Percentiles rank a stretch among this genome's conserved stretches.
These are phyloP conservation scores for Limonium bicolor DNA, from an alignment of 148 eudicot species.

Conservation along the genomic window DNA sequence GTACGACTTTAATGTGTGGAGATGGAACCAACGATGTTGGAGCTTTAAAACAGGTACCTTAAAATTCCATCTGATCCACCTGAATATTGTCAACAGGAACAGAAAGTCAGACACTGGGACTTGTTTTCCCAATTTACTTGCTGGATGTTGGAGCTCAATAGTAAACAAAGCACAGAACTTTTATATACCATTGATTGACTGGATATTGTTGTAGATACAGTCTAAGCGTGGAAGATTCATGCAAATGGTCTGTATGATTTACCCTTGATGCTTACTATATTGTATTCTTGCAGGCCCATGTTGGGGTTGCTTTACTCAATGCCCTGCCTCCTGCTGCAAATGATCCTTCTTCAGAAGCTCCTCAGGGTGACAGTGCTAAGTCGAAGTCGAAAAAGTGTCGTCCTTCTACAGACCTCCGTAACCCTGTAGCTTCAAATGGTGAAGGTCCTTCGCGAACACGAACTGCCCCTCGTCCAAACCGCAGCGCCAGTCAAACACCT, in stretches of 20 bases:
- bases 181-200: too few relatives aligned
- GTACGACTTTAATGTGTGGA: conserved; percentile 92
- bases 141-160: too few relatives aligned
- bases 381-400: conserved; percentile 50
- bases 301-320: conserved; percentile 82
- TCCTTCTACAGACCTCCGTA: conserved; percentile 27
- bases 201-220: too few relatives aligned
- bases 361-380: conserved; percentile 33
- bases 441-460: conserved; percentile 42
- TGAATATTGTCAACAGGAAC: too few relatives aligned
- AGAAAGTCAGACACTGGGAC: too few relatives aligned
- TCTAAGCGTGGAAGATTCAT: too few relatives aligned
- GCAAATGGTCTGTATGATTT: too few relatives aligned
- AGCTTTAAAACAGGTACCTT: conserved; percentile 82
- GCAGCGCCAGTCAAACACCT: conserved; percentile 30
- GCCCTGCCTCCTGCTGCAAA: conserved; percentile 47
- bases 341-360: conserved; percentile 24
- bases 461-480: conserved; percentile 21
- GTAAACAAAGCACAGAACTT: too few relatives aligned
- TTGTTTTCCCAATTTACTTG: too few relatives aligned
- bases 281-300: conserved; percentile 53
- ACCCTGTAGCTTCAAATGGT: conserved; percentile 20
- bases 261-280: too few relatives aligned
- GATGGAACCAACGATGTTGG: conserved; percentile 98
- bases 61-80: too few relatives aligned